Conservation (phyloP, 31 red algal genomes). For the Bonnemaisonia californica region DNA sequence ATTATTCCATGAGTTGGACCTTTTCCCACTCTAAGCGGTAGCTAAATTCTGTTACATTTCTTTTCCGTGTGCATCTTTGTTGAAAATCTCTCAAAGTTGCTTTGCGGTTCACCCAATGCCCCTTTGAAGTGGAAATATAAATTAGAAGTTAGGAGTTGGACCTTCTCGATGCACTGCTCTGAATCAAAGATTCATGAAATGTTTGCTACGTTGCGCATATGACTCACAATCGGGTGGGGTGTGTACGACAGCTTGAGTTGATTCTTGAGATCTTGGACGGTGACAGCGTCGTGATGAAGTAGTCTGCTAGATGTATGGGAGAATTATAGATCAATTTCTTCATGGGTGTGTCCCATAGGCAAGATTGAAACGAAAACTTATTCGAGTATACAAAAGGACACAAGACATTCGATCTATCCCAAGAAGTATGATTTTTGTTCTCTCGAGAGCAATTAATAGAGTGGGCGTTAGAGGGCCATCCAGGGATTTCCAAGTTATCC, state of each 20-base stretch:
- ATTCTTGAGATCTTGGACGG: background rate
- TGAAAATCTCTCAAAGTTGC: too few species aligned
- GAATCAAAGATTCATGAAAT: background rate
- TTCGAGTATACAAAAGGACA: background rate
- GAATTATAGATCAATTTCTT: background rate
- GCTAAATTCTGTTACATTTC: too few species aligned
- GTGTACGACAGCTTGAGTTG: background rate
- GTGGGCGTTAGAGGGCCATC: background rate
- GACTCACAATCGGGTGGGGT: background rate
- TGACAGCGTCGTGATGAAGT: background rate
- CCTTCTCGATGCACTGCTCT: too few species aligned
- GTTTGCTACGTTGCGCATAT: background rate
- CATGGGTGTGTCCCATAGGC: background rate
- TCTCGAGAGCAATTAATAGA: background rate
- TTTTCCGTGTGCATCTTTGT: too few species aligned
- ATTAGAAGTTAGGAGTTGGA: too few species aligned
- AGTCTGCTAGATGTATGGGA: background rate
- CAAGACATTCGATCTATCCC: background rate
- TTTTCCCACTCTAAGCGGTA: too few species aligned
- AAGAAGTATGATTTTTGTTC: background rate
- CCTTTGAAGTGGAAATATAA: too few species aligned
- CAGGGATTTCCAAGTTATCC: background rate
- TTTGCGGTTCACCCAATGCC: too few species aligned
- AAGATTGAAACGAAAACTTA: background rate
- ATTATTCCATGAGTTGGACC: too few species aligned